These are phyloP conservation scores for Papiliotrema fonsecae DNA, from an alignment of 1,284 basidiomycete genomes.

Conservation along the genomic window DNA sequence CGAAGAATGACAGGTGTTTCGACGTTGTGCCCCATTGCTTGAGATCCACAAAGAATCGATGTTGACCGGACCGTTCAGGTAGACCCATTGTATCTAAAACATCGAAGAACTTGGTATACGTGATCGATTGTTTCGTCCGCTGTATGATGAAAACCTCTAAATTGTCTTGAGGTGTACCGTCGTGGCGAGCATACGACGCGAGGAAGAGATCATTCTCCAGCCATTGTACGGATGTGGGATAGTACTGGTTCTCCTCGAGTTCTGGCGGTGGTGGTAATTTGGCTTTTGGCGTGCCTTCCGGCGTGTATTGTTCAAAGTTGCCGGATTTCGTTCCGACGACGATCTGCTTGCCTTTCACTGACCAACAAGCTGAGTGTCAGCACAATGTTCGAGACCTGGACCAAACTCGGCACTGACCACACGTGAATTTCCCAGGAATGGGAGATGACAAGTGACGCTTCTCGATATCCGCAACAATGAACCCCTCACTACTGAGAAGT, in stretches of 20 bases:
- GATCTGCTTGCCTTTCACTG: constrained; percentile 56
- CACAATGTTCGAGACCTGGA: no score
- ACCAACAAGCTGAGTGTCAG: constrained; percentile 50
- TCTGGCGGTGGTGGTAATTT: constrained; percentile 46
- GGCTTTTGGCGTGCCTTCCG: constrained; percentile 52
- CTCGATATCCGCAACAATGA: constrained; percentile 41
- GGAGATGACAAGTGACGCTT: constrained; percentile 19
- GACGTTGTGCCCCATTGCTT: constrained; percentile 43
- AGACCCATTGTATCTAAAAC: constrained; percentile 45
- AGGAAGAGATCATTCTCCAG: constrained; percentile 55
- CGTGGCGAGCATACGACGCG: constrained; percentile 49
- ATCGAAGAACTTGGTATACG: constrained; percentile 47
- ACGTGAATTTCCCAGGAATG: constrained; percentile 34
- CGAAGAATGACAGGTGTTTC: constrained; percentile 48
- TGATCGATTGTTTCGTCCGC: constrained; percentile 33
- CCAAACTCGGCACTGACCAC: constrained; percentile 24
- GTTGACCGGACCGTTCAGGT: constrained; percentile 29
- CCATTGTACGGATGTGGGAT: constrained; percentile 50
- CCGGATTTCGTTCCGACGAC: constrained; percentile 50
- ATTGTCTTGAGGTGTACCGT: constrained; percentile 41
- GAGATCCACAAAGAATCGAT: constrained; percentile 46
- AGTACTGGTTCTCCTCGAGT: constrained; percentile 27
- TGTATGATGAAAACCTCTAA: constrained; percentile 42
- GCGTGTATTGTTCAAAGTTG: constrained; percentile 51
- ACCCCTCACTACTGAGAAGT: constrained; percentile 36